Base-by-base conservation (phyloP, 768 basidiomycete genomes). In the Suillus occidentalis region DNA sequence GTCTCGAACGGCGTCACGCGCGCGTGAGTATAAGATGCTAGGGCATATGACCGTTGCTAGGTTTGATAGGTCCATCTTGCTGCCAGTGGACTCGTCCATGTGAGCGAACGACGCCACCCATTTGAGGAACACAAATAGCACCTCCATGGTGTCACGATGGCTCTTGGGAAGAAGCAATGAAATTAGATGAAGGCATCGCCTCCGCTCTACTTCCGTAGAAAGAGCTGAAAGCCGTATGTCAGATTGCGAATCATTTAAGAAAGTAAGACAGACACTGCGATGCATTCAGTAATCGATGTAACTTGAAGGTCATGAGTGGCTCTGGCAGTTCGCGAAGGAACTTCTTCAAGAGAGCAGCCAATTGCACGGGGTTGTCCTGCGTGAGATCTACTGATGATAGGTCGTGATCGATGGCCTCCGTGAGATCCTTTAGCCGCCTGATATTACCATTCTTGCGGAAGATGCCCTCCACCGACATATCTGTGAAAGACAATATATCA, bases 31-130 rank as follows among this genome's bases (percentile, higher is more conserved):
- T 45, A 99, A 87, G 67, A 99, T 99, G 72, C 94, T 98, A n/a
- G 97, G 97, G 72, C 92, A 91, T 69, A 99, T 96, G 77, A 99
- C 97, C 10, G 95, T 98, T 42, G 97, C 95, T 69, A 99, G 84
- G 76, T 99, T 99, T 20, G 84, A 84, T 56, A 99, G 82, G 77
- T 99, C 97, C 97, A 99, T 99, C 81, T 97, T 96, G 79, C 93
- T 96, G 49, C 96, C 96, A 0, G 97, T 98, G 73, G 94, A 93
- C 70, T 95, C 94, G 72, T 98, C 96, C 82, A 96, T 88, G 77
- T 99, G 97, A 58, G 97, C 95, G 76, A 99, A 99, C 2, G 95
- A 97, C 12, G 97, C 97, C 13, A 99, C 97, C 97, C 97, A 99
- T 78, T 98, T 97, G 69, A 99, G 84, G 82, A 99, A 99, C 37